Percentiles rank a stretch among this genome's conserved stretches.
Evolutionary conservation across 495 filamentous ascomycete species (phyloP).

Genomic region (Aspergillus haitiensis): DNA sequence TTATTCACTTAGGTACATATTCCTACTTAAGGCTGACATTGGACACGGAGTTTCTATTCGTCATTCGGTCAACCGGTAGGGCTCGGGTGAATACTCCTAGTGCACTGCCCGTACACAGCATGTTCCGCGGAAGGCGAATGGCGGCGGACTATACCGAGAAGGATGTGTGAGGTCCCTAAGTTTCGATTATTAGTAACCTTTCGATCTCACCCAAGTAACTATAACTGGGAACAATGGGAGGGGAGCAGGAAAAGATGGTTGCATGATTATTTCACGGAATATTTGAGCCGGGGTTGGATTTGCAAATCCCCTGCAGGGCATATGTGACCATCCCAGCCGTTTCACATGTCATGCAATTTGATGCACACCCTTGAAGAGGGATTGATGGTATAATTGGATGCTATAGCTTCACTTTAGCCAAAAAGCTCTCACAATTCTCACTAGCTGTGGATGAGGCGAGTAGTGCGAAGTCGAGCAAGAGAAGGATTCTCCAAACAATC

Average conservation of each 20-base stretch:
- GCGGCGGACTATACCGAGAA: conserved; percentile 7
- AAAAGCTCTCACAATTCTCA: background rate
- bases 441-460: background rate
- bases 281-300: background rate
- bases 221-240: background rate
- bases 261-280: conserved; percentile 12
- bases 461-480: no score
- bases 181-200: no score
- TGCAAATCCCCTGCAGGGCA: conserved; percentile 2
- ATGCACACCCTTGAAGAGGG: conserved; percentile 1
- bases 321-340: background rate
- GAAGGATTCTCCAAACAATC: no score
- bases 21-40: conserved; percentile 1
- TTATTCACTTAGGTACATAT: background rate
- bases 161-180: background rate
- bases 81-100: background rate
- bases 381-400: background rate
- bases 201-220: background rate
- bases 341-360: conserved; percentile 12
- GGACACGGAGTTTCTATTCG: background rate
- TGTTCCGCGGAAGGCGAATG: conserved; percentile 8
- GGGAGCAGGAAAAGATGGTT: background rate
- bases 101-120: background rate
- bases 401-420: no score
- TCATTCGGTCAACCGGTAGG: background rate